These are phyloP conservation scores for Ophiostoma ulmi DNA, from an alignment of 2,329 filamentous ascomycete species.

Conservation along the genomic window DNA sequence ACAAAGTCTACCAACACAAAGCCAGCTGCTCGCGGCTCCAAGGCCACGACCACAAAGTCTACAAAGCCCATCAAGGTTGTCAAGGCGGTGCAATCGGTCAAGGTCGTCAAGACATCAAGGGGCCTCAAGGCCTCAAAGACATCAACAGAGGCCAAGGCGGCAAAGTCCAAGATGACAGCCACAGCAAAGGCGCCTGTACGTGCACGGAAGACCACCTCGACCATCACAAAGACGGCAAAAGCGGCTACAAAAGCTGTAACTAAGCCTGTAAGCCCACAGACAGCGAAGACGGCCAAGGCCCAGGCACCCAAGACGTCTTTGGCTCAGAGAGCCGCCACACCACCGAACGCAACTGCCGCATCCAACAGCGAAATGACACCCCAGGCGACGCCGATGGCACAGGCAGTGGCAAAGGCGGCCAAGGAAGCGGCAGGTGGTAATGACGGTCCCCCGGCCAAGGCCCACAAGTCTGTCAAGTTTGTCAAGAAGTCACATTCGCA, in stretches of 20 bases:
- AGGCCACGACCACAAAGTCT: slow-evolving; percentile 2
- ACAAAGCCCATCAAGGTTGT: slow-evolving; percentile 12
- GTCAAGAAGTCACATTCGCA: slow-evolving; percentile 15
- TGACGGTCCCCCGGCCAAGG: neutral
- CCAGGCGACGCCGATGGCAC: slow-evolving; percentile 23
- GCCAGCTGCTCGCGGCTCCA: neutral
- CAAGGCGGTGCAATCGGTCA: slow-evolving; percentile 32
- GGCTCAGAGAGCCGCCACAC: slow-evolving; percentile 12
- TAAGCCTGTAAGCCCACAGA: neutral
- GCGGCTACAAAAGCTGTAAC: neutral
- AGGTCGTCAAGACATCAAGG: slow-evolving; percentile 29
- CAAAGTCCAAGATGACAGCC: neutral
- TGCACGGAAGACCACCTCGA: neutral
- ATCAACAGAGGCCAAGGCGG: neutral
- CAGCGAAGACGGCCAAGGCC: neutral
- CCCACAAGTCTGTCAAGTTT: slow-evolving; percentile 14
- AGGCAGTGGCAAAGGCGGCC: slow-evolving; percentile 20
- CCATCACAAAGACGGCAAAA: neutral
- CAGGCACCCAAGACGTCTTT: neutral
- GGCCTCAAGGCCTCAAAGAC: slow-evolving; percentile 17
- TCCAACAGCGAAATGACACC: neutral
- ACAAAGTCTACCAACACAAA: neutral
- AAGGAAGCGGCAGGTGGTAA: neutral
- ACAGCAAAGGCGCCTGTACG: neutral
- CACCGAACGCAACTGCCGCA: neutral